Conservation (phyloP, 805 yeast genomes). For the Metschnikowia cubensis region DNA sequence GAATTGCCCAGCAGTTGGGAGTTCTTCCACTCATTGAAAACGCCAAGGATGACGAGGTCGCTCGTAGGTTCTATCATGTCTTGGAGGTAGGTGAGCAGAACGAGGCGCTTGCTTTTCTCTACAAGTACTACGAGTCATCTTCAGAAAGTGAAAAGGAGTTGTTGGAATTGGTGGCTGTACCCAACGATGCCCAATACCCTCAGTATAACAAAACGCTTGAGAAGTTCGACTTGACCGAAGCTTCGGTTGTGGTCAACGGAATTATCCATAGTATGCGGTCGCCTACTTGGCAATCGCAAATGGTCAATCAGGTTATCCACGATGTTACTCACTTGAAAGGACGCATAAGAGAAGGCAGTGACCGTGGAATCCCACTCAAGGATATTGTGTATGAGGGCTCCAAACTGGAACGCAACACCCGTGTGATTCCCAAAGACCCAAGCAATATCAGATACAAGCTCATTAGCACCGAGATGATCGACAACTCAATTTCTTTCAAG, state of each 20-base stretch:
- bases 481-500: slow-evolving; percentile 21
- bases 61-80: slow-evolving; percentile 33
- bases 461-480: slow-evolving; percentile 24
- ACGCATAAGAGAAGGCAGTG: slow-evolving; percentile 22
- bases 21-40: slow-evolving; percentile 56
- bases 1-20: slow-evolving; percentile 79
- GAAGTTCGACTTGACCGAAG: slow-evolving; percentile 36
- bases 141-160: slow-evolving; percentile 25
- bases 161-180: slow-evolving; percentile 17
- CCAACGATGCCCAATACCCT: slow-evolving; percentile 16
- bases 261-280: slow-evolving; percentile 50
- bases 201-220: slow-evolving; percentile 22
- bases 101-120: slow-evolving; percentile 39
- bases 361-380: slow-evolving; percentile 29
- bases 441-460: slow-evolving; percentile 29
- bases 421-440: slow-evolving; percentile 33
- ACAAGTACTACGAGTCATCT: slow-evolving; percentile 30
- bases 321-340: slow-evolving; percentile 45
- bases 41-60: slow-evolving; percentile 26
- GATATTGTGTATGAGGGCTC: slow-evolving; percentile 43
- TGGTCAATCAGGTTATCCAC: slow-evolving; percentile 48
- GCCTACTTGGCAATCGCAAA: slow-evolving; percentile 50
- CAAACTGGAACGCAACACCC: slow-evolving; percentile 41
- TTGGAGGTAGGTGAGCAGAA: slow-evolving; percentile 25
- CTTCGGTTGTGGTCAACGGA: slow-evolving; percentile 71